These are phyloP conservation scores for Penicillium corylophilum DNA, from an alignment of 2,329 filamentous ascomycete species.

Conservation along the genomic window DNA sequence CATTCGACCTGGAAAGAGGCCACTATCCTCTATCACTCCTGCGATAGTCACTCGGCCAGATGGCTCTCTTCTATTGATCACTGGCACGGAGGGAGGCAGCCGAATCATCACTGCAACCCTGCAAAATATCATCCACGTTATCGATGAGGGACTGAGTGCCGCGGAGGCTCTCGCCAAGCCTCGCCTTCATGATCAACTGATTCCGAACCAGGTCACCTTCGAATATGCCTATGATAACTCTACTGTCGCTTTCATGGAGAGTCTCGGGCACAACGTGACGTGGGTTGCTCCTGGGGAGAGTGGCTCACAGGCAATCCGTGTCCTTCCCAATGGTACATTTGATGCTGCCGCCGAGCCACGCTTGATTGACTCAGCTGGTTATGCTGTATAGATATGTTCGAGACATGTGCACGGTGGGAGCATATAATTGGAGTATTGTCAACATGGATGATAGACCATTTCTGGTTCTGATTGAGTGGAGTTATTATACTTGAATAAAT, in stretches of 20 bases:
- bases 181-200: conserved; percentile 77
- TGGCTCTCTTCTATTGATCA: conserved; percentile 64
- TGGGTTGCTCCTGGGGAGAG: conserved; percentile 65
- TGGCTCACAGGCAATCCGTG: conserved; percentile 68
- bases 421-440: not conserved
- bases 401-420: not conserved
- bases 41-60: conserved; percentile 70
- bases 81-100: conserved; percentile 77
- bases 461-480: not conserved
- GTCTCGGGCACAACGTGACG: conserved; percentile 68
- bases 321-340: conserved; percentile 65
- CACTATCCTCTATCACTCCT: conserved; percentile 78
- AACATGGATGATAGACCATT: not conserved
- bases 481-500: not conserved
- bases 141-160: conserved; percentile 64
- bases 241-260: conserved; percentile 63
- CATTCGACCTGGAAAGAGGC: conserved; percentile 75
- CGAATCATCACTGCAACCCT: conserved; percentile 79
- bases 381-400: conserved; percentile 48
- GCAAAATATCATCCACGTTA: conserved; percentile 69
- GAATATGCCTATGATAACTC: conserved; percentile 68
- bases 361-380: conserved; percentile 68
- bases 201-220: conserved; percentile 67
- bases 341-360: conserved; percentile 76
- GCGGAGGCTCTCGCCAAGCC: conserved; percentile 63